Evolutionary conservation across 352 stramenopile genomes (phyloP).

Genomic region (Phytophthora macrochlamydospora): DNA sequence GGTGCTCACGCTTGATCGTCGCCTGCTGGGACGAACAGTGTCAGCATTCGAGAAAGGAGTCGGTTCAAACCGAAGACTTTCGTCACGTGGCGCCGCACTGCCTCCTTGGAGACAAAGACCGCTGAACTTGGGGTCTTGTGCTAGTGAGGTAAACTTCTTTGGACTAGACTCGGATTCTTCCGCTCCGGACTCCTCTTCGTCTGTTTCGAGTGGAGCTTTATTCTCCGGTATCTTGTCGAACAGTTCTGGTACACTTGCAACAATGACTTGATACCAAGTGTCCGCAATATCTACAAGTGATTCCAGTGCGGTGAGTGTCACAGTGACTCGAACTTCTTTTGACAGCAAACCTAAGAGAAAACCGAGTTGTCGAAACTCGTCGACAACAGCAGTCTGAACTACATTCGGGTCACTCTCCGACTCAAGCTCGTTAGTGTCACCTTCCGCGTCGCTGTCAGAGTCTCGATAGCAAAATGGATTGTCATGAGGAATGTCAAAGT

Average conservation of each 20-base stretch:
- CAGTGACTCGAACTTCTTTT: slow-evolving; percentile 58
- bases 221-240: slow-evolving; percentile 21
- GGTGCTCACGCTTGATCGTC: slow-evolving; percentile 12
- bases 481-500: slow-evolving; percentile 71
- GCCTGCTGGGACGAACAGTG: slow-evolving; percentile 19
- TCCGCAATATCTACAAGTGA: slow-evolving; percentile 70
- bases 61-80: slow-evolving; percentile 23
- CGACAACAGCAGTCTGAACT: slow-evolving; percentile 38
- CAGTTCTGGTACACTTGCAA: slow-evolving; percentile 50
- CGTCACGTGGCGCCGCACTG: slow-evolving; percentile 14
- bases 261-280: slow-evolving; percentile 63
- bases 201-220: slow-evolving; percentile 11
- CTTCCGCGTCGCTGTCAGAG: slow-evolving; percentile 41
- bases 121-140: slow-evolving; percentile 75
- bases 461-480: slow-evolving; percentile 80
- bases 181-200: slow-evolving; percentile 10
- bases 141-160: slow-evolving; percentile 68
- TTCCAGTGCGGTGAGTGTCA: slow-evolving; percentile 66
- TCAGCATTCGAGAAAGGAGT: slow-evolving; percentile 36
- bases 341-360: slow-evolving; percentile 67
- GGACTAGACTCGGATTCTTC: slow-evolving; percentile 42
- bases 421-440: slow-evolving; percentile 13
- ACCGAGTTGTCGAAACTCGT: slow-evolving; percentile 54
- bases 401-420: slow-evolving; percentile 6
- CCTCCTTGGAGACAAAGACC: slow-evolving; percentile 52